Evolutionary conservation across 805 yeast genomes (phyloP).

Genomic region (Starmerella geochares): DNA sequence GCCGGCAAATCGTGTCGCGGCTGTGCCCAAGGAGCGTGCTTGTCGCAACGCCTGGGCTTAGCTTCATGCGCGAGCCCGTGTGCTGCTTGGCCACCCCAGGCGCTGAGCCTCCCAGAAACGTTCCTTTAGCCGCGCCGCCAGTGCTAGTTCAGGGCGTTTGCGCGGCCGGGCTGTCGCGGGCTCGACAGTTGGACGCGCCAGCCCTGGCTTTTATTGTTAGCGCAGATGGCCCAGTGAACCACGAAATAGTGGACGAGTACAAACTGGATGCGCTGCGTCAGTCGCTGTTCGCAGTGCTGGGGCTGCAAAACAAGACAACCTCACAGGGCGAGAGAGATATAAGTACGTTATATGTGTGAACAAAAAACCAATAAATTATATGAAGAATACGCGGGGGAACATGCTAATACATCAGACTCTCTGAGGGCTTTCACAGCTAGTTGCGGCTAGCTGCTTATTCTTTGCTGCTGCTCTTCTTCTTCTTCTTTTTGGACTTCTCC

Average conservation of each 20-base stretch:
- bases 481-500: constrained; percentile 41
- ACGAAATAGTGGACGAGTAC: constrained; percentile 25
- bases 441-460: constrained; percentile 7
- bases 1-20: constrained; percentile 10
- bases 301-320: neutral
- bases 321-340: constrained; percentile 12
- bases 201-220: constrained; percentile 27
- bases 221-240: constrained; percentile 30
- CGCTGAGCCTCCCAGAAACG: neutral
- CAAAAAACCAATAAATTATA: neutral
- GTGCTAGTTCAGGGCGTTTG: constrained; percentile 28
- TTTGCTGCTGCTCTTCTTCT: constrained; percentile 46
- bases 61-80: constrained; percentile 17
- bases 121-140: constrained; percentile 28
- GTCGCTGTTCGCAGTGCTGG: constrained; percentile 10
- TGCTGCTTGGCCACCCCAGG: constrained; percentile 9
- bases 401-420: no score
- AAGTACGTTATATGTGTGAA: constrained; percentile 21
- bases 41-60: constrained; percentile 22
- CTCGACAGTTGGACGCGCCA: constrained; percentile 22
- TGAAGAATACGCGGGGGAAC: neutral
- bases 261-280: constrained; percentile 10
- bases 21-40: constrained; percentile 7
- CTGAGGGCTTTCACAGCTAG: no score
- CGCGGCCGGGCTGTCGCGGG: constrained; percentile 29